A percentile compares a stretch with the other conserved stretches of the same genome.
These are phyloP conservation scores for Westerdykella sp. DNA, from an alignment of 2,329 filamentous ascomycete species.

Conservation along the genomic window DNA sequence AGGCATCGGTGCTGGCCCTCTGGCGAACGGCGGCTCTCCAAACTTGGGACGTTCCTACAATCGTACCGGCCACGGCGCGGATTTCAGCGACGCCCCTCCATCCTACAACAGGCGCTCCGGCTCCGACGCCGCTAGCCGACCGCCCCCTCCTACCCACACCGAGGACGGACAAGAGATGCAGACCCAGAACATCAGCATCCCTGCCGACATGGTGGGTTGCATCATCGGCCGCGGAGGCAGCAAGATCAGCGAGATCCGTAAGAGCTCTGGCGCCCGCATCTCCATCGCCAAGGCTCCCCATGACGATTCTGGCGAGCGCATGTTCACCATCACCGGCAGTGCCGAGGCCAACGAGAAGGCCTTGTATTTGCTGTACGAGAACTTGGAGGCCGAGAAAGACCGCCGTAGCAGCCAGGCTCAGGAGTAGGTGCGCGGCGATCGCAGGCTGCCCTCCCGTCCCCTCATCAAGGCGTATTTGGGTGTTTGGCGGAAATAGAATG, in stretches of 20 bases:
- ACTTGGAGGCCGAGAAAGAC: conserved; percentile 98
- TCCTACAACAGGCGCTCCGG: conserved; percentile 74
- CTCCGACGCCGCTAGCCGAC: conserved; percentile 71
- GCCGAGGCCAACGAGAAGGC: conserved; percentile 92
- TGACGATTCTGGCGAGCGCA: conserved; percentile 94
- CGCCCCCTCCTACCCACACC: conserved; percentile 73
- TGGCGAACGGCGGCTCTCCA: conserved; percentile 47
- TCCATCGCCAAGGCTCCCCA: conserved; percentile 96
- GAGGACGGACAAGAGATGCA: conserved; percentile 97
- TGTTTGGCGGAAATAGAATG: background rate
- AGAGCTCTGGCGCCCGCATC: conserved; percentile 92
- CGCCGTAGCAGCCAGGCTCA: conserved; percentile 76
- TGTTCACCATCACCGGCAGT: conserved; percentile 99
- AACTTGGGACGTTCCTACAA: conserved; percentile 65
- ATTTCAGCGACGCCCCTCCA: conserved; percentile 82
- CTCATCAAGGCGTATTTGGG: background rate
- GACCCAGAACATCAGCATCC: conserved; percentile 99
- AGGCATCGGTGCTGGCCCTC: conserved; percentile 45
- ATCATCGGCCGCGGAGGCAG: conserved; percentile 92
- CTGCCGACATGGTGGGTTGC: conserved; percentile 98
- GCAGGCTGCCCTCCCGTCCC: conserved; percentile 1
- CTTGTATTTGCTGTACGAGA: conserved; percentile 94
- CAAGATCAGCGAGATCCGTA: conserved; percentile 98
- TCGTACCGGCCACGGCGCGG: conserved; percentile 90
- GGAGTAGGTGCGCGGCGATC: conserved; percentile 36